A percentile compares a stretch with the other conserved stretches of the same genome.
Conservation (phyloP, 495 filamentous ascomycete species). For the Penicillium silybi region DNA sequence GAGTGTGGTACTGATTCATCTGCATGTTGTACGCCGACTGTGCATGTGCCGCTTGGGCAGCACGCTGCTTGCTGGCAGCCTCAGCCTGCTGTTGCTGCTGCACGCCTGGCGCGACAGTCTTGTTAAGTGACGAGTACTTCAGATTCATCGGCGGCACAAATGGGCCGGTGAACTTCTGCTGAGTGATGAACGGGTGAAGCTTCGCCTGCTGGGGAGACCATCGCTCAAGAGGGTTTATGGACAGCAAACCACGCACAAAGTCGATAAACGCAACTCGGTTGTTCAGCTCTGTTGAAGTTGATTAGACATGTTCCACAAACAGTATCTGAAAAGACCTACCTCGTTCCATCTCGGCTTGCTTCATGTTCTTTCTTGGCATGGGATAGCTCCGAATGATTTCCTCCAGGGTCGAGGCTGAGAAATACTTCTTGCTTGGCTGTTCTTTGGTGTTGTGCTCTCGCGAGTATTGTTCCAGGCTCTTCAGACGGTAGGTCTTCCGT, state of each 20-base stretch:
- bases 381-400: constrained; percentile 97
- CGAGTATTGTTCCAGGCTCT: constrained; percentile 96
- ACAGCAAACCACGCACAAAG: constrained; percentile 92
- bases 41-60: constrained; percentile 59
- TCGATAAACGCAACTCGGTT: constrained; percentile 99
- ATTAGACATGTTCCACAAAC: constrained; percentile 17
- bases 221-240: constrained; percentile 92
- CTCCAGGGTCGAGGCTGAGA: constrained; percentile 85
- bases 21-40: constrained; percentile 56
- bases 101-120: constrained; percentile 91
- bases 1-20: constrained; percentile 53
- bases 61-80: constrained; percentile 82
- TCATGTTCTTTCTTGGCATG: constrained; percentile 99
- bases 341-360: constrained; percentile 91
- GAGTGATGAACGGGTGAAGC: constrained; percentile 97
- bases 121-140: constrained; percentile 74
- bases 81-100: constrained; percentile 96
- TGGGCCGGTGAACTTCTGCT: constrained; percentile 92
- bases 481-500: constrained; percentile 82
- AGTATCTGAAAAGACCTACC: constrained; percentile 53
- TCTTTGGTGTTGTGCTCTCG: constrained; percentile 94
- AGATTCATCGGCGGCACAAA: constrained; percentile 98
- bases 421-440: constrained; percentile 99
- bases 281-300: constrained; percentile 73
- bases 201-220: constrained; percentile 99